A percentile compares a stretch with the other conserved stretches of the same genome.
Conservation (phyloP, 345 rosid species). For the Nasturtium officinale region DNA sequence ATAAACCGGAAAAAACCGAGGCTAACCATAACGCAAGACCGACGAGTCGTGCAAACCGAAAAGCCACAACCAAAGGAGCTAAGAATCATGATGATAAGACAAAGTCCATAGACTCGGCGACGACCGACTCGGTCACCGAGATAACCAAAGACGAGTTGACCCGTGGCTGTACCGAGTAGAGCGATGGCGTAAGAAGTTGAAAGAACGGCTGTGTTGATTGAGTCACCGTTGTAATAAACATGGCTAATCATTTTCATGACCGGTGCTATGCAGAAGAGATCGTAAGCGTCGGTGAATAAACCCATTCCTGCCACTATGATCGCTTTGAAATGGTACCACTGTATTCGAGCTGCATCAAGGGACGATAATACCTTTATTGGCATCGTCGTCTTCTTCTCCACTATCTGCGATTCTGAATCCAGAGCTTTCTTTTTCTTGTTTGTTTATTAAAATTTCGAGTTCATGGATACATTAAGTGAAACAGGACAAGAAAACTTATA, state of each 20-base stretch:
- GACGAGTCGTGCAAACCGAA: conserved; percentile 56
- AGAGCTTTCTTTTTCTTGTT: conserved; percentile 12
- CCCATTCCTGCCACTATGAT: conserved; percentile 58
- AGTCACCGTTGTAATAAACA: conserved; percentile 37
- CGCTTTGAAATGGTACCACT: conserved; percentile 56
- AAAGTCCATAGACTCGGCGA: conserved; percentile 63
- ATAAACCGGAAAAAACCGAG: conserved; percentile 71
- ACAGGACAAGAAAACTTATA: conserved; percentile 9
- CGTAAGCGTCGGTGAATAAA: conserved; percentile 56
- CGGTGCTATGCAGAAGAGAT: conserved; percentile 54
- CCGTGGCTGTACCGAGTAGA: conserved; percentile 62
- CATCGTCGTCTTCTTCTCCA: conserved; percentile 36
- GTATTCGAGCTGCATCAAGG: conserved; percentile 50
- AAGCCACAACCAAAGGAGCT: conserved; percentile 74
- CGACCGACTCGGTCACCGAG: conserved; percentile 70
- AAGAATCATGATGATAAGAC: conserved; percentile 58
- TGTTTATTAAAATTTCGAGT: not conserved
- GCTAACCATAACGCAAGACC: conserved; percentile 57
- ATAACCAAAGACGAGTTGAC: conserved; percentile 65
- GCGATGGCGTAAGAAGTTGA: conserved; percentile 51
- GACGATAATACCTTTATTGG: conserved; percentile 35
- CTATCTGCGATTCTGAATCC: conserved; percentile 40
- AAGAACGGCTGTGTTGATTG: conserved; percentile 38
- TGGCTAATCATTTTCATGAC: conserved; percentile 54
- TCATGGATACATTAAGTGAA: conserved; percentile 6